Percentiles rank a stretch among this genome's conserved stretches.
phyloP scores from a whole-genome alignment of 495 filamentous ascomycete species.

The Hypoxylon cercidicola region DNA sequence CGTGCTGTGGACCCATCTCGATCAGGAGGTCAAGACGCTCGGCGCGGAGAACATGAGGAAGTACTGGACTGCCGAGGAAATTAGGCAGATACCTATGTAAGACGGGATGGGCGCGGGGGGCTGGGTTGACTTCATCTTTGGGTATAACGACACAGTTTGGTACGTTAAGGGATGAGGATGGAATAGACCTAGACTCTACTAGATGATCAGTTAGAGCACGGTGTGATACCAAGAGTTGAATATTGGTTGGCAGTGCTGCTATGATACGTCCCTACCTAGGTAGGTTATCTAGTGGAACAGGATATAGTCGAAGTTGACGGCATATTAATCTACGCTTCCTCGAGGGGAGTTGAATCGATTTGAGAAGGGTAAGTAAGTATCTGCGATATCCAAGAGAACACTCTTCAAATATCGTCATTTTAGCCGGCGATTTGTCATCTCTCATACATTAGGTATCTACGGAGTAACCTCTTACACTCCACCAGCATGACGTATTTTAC shows the following conservation, averaged over 20 bases:
- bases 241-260: neutral
- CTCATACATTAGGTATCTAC: neutral
- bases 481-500: no score
- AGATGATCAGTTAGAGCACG: neutral
- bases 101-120: neutral
- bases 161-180: neutral
- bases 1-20: conserved; percentile 77
- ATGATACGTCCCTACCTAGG: no score
- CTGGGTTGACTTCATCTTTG: neutral
- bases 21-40: conserved; percentile 75
- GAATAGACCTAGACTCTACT: no score
- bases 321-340: no score
- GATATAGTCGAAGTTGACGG: no score
- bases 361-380: neutral
- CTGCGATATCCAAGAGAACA: neutral
- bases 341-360: neutral
- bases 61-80: conserved; percentile 83
- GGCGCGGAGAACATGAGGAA: conserved; percentile 87
- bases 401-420: conserved; percentile 13
- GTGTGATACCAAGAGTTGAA: conserved; percentile 1
- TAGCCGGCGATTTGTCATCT: conserved; percentile 6
- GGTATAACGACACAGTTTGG: neutral
- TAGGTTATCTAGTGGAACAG: no score
- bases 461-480: no score
- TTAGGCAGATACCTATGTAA: conserved; percentile 76